These are phyloP conservation scores for Begonia loranthoides DNA, from an alignment of 306 rosid species.

Conservation along the genomic window DNA sequence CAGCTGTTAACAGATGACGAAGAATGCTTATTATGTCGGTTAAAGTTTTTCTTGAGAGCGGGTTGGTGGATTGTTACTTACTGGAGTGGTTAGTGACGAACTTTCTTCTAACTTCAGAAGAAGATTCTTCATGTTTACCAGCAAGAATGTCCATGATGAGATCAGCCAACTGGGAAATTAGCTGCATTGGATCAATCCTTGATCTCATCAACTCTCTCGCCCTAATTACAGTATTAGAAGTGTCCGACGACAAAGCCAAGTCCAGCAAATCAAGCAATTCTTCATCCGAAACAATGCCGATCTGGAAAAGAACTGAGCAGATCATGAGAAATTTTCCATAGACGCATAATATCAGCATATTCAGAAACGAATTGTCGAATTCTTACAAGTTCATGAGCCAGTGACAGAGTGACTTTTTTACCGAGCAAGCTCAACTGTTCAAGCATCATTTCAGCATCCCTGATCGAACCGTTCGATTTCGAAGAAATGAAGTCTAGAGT, in stretches of 20 bases:
- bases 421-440: constrained; percentile 85
- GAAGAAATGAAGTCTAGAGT: constrained; percentile 59
- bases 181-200: constrained; percentile 70
- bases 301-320: constrained; percentile 30
- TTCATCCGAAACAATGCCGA: constrained; percentile 66
- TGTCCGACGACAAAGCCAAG: constrained; percentile 74
- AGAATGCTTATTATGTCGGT: no score
- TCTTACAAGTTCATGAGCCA: constrained; percentile 76
- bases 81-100: constrained; percentile 36
- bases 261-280: constrained; percentile 76
- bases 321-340: background rate
- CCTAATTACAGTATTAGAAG: constrained; percentile 56
- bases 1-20: constrained; percentile 24
- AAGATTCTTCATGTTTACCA: constrained; percentile 42
- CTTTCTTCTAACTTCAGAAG: constrained; percentile 33
- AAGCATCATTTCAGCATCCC: constrained; percentile 92
- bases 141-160: constrained; percentile 87
- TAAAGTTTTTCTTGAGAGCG: no score
- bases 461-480: constrained; percentile 63
- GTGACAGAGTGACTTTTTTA: constrained; percentile 39
- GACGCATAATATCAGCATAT: background rate
- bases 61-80: no score
- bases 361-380: constrained; percentile 5
- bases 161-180: constrained; percentile 69
- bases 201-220: constrained; percentile 82